phyloP scores from a whole-genome alignment of 73 alveolate species.

The Stentor coeruleus region DNA sequence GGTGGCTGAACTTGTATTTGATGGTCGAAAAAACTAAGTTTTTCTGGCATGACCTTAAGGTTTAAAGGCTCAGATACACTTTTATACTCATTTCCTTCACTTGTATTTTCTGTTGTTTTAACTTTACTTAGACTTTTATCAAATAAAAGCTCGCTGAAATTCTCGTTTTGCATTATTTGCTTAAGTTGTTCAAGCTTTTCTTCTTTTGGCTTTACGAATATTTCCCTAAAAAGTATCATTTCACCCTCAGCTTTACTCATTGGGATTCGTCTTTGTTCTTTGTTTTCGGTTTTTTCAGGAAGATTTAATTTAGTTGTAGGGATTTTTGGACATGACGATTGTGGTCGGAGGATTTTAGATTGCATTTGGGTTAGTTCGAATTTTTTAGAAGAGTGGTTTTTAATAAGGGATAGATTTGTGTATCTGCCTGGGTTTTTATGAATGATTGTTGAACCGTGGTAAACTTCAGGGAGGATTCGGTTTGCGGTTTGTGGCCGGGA shows the following conservation, averaged over 20 bases:
- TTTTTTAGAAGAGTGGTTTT: constrained; percentile 15
- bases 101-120: background rate
- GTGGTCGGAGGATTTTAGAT: background rate
- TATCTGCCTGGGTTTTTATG: constrained; percentile 12
- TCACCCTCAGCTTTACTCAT: constrained; percentile 15
- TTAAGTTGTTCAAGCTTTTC: constrained; percentile 24
- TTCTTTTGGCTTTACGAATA: constrained; percentile 30
- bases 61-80: background rate
- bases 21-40: constrained; percentile 81
- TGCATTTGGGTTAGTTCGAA: background rate
- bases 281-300: too few species aligned
- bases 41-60: constrained; percentile 24
- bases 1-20: constrained; percentile 97
- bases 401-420: background rate
- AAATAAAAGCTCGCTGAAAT: background rate
- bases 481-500: background rate
- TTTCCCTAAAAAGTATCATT: constrained; percentile 26
- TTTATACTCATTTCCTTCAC: too few species aligned
- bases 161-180: background rate
- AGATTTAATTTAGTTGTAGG: too few species aligned
- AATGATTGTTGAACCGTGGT: constrained; percentile 6
- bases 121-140: background rate
- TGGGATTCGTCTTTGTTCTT: background rate
- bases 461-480: constrained; percentile 17
- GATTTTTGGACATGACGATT: background rate